Evolutionary conservation across 441 rosid species (phyloP), one percentile per base, ranked within the genome.

Genomic region (Omphalea diandra): DNA sequence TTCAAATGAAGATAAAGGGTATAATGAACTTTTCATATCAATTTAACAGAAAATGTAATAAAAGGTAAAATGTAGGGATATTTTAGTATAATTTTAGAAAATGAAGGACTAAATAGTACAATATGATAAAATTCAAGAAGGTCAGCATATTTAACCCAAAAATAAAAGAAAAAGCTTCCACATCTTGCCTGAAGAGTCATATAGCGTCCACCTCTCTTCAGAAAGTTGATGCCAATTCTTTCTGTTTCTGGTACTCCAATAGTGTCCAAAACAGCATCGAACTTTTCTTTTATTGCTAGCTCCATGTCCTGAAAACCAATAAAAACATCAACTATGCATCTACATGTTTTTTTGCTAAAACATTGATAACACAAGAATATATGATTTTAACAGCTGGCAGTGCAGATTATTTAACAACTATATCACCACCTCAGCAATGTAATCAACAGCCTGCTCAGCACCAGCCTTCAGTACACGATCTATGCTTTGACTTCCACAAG

Each of bases 221-320:
- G 83, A 77, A 94, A 80, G 74, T 82, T 88, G 65, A 84, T 78
- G 74, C 97, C 91, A 49, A 83, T 67, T 80, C 96, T 87, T 81
- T 94, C 97, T 0, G 97, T 92, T 75, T 92, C 97, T 63, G 88
- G 81, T 54, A 80, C 88, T 57, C 99, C 99, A 79, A 94, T 92
- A 64, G 99, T 94, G 78, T 94, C 99, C 80, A 94, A 77, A 70
- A 92, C 99, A 49, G 90, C 93, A 76, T 92, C 97, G 75, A 92
- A 94, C 77, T 82, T 88, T 67, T 93, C 97, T 76, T 83, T 91
- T 41, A 94, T 87, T 68, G 81, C 96, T 79, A 85, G 57, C 75
- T 91, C 97, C 60, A 91, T 73, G 65, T 94, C 93, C 97, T 94
- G 86, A 65, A 57, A 53, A 56, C 36, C 6, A 20, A 43, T 15